A percentile compares a stretch with the other conserved stretches of the same genome.
Evolutionary conservation across 495 filamentous ascomycete species (phyloP).

Genomic region (Penicillium roqueforti): DNA sequence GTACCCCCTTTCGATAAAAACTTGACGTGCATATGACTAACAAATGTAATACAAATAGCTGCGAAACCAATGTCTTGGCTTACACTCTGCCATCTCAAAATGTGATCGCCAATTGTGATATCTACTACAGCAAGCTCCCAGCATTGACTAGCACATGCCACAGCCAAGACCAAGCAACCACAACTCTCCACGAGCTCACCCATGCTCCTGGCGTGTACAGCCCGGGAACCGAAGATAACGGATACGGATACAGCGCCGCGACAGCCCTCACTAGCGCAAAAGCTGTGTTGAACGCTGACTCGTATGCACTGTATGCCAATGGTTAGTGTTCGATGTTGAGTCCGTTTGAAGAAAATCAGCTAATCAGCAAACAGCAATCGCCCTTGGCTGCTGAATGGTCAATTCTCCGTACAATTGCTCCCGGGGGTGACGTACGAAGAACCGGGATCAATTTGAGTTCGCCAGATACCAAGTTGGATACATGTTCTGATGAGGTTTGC

Average conservation of each 20-base stretch:
- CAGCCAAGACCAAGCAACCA: conserved; percentile 56
- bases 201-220: conserved; percentile 53
- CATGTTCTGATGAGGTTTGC: neutral
- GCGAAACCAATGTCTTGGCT: conserved; percentile 49
- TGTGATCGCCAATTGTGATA: conserved; percentile 52
- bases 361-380: conserved; percentile 21
- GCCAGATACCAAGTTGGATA: neutral
- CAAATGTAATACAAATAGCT: conserved; percentile 16
- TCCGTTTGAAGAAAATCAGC: neutral
- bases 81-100: conserved; percentile 52
- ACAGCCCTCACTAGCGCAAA: conserved; percentile 36
- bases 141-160: conserved; percentile 46
- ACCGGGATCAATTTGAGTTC: neutral
- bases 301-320: conserved; percentile 59
- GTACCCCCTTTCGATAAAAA: neutral
- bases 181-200: conserved; percentile 59
- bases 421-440: neutral
- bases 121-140: conserved; percentile 51
- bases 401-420: neutral
- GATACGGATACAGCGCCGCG: conserved; percentile 54
- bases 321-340: conserved; percentile 25
- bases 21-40: neutral
- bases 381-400: conserved; percentile 19
- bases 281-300: conserved; percentile 58
- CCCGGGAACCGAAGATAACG: conserved; percentile 54